Evolutionary conservation across 1,284 basidiomycete genomes (phyloP).

Genomic region (Sanghuangporus weigelae): DNA sequence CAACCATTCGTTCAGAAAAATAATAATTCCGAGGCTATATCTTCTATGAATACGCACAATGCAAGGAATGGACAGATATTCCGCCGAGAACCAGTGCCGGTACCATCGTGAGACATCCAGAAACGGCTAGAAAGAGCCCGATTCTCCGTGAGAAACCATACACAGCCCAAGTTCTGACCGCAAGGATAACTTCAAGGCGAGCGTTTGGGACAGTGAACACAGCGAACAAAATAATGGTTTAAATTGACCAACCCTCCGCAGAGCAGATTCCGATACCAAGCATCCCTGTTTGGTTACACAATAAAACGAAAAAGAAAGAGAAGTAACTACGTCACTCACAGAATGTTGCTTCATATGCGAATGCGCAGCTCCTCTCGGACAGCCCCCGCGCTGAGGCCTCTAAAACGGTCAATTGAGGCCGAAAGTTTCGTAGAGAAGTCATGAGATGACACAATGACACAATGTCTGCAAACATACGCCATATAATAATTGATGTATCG

Average conservation of each 20-base stretch:
- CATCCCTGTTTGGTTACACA: background rate
- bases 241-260: background rate
- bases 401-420: background rate
- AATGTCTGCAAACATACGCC: background rate
- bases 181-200: background rate
- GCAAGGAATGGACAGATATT: background rate
- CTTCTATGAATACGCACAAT: background rate
- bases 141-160: background rate
- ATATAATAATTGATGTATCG: slow-evolving; percentile 5
- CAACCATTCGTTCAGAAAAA: background rate
- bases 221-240: background rate
- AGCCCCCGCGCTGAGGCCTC: background rate
- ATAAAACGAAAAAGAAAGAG: background rate
- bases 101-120: background rate
- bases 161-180: background rate
- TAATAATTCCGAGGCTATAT: background rate
- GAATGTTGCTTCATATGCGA: background rate
- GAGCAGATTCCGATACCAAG: background rate
- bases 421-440: background rate
- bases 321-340: background rate
- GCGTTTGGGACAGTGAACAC: background rate
- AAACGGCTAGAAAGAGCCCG: background rate
- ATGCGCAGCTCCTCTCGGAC: background rate
- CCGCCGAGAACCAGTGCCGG: background rate
- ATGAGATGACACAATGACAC: background rate